These are phyloP conservation scores for Tricladium varicosporioides DNA, from an alignment of 2,329 filamentous ascomycete species.

Conservation along the genomic window DNA sequence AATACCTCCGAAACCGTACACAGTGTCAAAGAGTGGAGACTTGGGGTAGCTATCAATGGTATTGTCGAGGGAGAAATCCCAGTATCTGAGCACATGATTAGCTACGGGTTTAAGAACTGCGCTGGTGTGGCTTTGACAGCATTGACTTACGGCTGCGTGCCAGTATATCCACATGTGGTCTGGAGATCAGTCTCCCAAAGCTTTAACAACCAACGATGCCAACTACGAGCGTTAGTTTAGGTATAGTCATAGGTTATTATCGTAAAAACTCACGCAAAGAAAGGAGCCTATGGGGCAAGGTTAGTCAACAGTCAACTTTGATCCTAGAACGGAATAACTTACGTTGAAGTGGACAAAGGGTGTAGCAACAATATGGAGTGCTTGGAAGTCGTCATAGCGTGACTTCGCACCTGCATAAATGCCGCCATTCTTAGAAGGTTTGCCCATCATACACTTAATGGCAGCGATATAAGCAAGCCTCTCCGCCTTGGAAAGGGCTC, in stretches of 20 bases:
- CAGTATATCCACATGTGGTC: constrained; percentile 39
- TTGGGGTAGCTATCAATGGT: constrained; percentile 29
- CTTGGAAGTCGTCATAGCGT: constrained; percentile 51
- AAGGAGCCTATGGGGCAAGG: constrained; percentile 1
- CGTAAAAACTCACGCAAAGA: not conserved
- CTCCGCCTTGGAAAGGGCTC: constrained; percentile 33
- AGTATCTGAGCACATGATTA: constrained; percentile 13
- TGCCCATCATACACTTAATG: constrained; percentile 42
- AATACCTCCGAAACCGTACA: constrained; percentile 14
- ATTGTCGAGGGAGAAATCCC: constrained; percentile 34
- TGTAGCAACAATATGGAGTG: constrained; percentile 48
- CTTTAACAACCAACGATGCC: constrained; percentile 37
- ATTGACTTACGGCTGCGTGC: constrained; percentile 20
- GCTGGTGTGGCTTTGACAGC: not conserved
- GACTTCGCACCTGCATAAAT: constrained; percentile 41
- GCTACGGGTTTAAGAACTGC: not conserved
- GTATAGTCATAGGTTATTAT: not conserved
- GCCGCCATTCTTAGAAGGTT: constrained; percentile 36
- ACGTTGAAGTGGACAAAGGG: constrained; percentile 40
- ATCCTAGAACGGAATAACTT: not conserved
- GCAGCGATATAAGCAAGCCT: constrained; percentile 44
- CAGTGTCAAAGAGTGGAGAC: constrained; percentile 27
- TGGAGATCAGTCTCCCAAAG: constrained; percentile 35
- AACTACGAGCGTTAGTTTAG: constrained; percentile 20
- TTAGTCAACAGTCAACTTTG: not conserved